A percentile compares a stretch with the other conserved stretches of the same genome.
phyloP scores from a whole-genome alignment of 768 basidiomycete genomes.

The Kwoniella heveanensis region DNA sequence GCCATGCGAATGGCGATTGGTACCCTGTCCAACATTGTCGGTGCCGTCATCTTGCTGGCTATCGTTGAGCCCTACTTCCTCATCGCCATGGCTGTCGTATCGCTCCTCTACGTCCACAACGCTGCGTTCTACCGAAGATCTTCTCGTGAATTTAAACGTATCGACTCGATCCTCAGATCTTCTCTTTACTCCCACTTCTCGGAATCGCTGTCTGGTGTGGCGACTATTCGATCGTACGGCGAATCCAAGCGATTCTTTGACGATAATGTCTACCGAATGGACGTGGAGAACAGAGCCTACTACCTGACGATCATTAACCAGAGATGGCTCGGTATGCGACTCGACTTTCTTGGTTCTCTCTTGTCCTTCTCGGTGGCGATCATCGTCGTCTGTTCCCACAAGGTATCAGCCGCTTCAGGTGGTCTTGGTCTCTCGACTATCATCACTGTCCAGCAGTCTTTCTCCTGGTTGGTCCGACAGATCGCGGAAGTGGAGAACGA shows the following conservation, averaged over 20 bases:
- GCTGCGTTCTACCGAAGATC: slow-evolving; percentile 82
- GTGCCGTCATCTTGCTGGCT: slow-evolving; percentile 73
- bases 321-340: slow-evolving; percentile 77
- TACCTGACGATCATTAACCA: slow-evolving; percentile 85
- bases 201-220: slow-evolving; percentile 80
- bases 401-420: slow-evolving; percentile 78
- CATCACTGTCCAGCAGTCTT: slow-evolving; percentile 65
- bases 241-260: slow-evolving; percentile 72
- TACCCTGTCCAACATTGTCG: slow-evolving; percentile 68
- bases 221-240: slow-evolving; percentile 85
- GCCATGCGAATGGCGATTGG: slow-evolving; percentile 59
- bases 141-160: slow-evolving; percentile 77
- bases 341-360: slow-evolving; percentile 80
- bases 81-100: slow-evolving; percentile 68
- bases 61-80: slow-evolving; percentile 79
- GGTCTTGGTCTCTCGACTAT: slow-evolving; percentile 80
- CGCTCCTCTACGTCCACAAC: slow-evolving; percentile 67
- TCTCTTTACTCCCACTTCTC: slow-evolving; percentile 90
- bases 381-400: slow-evolving; percentile 72
- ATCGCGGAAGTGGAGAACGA: slow-evolving; percentile 80
- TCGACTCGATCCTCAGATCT: slow-evolving; percentile 79
- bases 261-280: slow-evolving; percentile 74
- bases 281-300: slow-evolving; percentile 82
- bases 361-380: slow-evolving; percentile 78
- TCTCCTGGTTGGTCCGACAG: slow-evolving; percentile 54